phyloP scores from a whole-genome alignment of 257 asterid genomes.

The Ocimum tenuiflorum region DNA sequence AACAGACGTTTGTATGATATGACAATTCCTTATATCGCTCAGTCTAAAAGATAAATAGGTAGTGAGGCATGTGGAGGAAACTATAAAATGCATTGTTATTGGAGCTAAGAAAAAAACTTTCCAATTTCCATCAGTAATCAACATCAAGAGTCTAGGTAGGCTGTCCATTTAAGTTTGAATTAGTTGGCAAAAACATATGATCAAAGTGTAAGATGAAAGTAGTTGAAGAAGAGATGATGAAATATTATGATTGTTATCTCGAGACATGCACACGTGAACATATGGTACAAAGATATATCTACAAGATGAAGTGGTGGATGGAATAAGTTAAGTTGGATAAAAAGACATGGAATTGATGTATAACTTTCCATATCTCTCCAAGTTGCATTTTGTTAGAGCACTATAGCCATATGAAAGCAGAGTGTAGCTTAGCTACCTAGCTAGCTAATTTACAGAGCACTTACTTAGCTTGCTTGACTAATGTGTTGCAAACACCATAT shows the following conservation, averaged over 20 bases:
- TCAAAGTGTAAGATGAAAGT: not conserved
- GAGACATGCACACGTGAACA: constrained; percentile 26
- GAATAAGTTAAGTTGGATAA: not conserved
- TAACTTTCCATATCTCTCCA: not conserved
- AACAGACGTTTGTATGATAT: too few species aligned
- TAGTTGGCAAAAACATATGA: too few species aligned
- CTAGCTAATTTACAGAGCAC: constrained; percentile 3
- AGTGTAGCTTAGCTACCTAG: constrained; percentile 6
- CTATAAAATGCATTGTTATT: too few species aligned
- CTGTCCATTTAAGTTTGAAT: too few species aligned
- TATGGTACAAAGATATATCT: not conserved
- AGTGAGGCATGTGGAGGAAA: too few species aligned
- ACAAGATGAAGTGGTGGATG: not conserved
- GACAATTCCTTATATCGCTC: too few species aligned
- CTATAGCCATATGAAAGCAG: constrained; percentile 8
- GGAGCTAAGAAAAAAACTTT: too few species aligned
- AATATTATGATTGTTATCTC: not conserved
- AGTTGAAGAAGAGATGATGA: not conserved
- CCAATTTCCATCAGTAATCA: too few species aligned
- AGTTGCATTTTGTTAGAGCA: not conserved
- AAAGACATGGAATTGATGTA: not conserved
- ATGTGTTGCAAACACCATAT: constrained; percentile 7
- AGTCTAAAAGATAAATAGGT: too few species aligned
- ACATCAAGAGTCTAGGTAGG: too few species aligned
- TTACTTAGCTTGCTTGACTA: constrained; percentile 24